phyloP scores from a whole-genome alignment of 306 rosid species.

The Lathyrus sativus region DNA sequence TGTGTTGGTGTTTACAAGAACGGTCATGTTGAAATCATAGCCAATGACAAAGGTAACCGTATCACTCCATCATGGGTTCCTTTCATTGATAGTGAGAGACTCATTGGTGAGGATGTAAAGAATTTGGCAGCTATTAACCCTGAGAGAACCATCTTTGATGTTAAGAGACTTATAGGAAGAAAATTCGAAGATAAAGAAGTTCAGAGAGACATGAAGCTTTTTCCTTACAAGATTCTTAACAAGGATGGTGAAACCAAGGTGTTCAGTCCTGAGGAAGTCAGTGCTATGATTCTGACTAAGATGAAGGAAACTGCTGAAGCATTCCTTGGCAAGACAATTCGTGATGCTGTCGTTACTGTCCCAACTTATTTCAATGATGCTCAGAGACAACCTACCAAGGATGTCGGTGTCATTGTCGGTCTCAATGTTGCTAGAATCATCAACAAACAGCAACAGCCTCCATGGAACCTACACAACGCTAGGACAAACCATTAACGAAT shows the following conservation, averaged over 20 bases:
- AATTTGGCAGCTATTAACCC: too few species aligned
- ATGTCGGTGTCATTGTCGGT: too few species aligned
- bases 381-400: too few species aligned
- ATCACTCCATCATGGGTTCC: conserved; percentile 99
- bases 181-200: conserved; percentile 93
- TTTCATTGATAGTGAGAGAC: conserved; percentile 82
- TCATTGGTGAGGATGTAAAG: conserved; percentile 99
- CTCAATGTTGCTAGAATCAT: too few species aligned
- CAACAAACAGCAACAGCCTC: too few species aligned
- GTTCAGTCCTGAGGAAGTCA: conserved; percentile 97
- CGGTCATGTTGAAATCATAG: conserved; percentile 98
- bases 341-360: too few species aligned
- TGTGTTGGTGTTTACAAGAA: conserved; percentile 98
- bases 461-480: too few species aligned
- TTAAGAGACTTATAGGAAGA: conserved; percentile 95
- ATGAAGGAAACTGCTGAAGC: too few species aligned
- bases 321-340: too few species aligned
- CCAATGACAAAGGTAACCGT: conserved; percentile 98
- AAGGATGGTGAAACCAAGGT: conserved; percentile 97
- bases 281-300: too few species aligned
- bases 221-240: conserved; percentile 91
- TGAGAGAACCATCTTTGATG: conserved; percentile 91
- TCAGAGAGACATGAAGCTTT: conserved; percentile 82
- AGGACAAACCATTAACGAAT: too few species aligned
- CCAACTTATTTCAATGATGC: too few species aligned